phyloP scores from a whole-genome alignment of 2,329 filamentous ascomycete species.

The Dothidotthia symphoricarpi region DNA sequence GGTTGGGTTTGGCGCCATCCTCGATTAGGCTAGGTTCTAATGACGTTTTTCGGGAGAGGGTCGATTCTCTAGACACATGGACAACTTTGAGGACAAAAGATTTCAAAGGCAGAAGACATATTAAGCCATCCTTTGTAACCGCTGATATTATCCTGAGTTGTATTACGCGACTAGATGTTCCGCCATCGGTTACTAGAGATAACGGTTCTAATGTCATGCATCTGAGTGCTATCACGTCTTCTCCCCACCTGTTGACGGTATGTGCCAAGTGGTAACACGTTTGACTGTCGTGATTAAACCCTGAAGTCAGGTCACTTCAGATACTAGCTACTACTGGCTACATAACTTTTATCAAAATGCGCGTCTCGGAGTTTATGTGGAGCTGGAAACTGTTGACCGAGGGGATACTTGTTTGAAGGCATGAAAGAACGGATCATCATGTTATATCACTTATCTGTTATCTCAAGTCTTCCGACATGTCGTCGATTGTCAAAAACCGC shows the following conservation, averaged over 20 bases:
- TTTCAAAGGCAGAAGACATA: constrained; percentile 7
- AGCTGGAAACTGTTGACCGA: not conserved
- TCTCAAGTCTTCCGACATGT: constrained; percentile 3
- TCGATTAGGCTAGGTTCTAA: too few relatives aligned
- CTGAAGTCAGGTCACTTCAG: constrained; percentile 4
- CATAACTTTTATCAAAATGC: too few relatives aligned
- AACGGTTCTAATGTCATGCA: constrained; percentile 4
- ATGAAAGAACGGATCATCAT: too few relatives aligned
- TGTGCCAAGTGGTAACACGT: constrained; percentile 13
- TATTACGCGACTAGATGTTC: not conserved
- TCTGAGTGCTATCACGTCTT: constrained; percentile 31
- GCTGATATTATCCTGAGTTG: not conserved
- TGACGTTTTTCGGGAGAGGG: too few relatives aligned
- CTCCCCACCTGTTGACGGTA: constrained; percentile 32
- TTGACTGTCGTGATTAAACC: constrained; percentile 13
- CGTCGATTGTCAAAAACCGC: constrained; percentile 6
- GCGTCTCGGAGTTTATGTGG: not conserved
- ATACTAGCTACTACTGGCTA: too few relatives aligned
- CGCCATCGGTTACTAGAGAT: constrained; percentile 9
- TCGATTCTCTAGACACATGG: not conserved
- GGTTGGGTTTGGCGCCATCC: constrained; percentile 17
- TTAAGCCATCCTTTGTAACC: not conserved
- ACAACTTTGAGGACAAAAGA: not conserved
- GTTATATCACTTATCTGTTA: not conserved
- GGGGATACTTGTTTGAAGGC: too few relatives aligned